Percentiles rank a stretch among this genome's conserved stretches.
Evolutionary conservation across 2,329 filamentous ascomycete species (phyloP).

Genomic region (Rutstroemia sp.): DNA sequence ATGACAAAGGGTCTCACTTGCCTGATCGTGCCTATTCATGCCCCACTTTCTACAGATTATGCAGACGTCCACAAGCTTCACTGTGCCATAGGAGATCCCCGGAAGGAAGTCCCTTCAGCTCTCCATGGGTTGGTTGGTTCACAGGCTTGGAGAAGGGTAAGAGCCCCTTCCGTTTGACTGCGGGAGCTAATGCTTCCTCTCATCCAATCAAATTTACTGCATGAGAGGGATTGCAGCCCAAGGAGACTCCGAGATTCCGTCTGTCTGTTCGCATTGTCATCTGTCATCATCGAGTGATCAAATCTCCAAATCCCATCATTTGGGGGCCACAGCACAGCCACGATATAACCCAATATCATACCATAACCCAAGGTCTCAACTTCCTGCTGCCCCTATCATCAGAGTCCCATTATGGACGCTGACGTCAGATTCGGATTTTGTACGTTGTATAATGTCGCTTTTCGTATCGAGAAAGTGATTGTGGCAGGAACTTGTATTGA

Average conservation of each 20-base stretch:
- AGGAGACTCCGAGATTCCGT: background rate
- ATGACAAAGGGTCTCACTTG: background rate
- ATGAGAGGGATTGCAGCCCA: background rate
- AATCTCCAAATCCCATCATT: background rate
- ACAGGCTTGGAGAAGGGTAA: background rate
- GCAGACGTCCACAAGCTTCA: background rate
- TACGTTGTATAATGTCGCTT: background rate
- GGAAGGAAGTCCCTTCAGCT: background rate
- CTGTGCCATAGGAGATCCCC: background rate
- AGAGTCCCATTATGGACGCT: background rate
- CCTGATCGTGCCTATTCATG: background rate
- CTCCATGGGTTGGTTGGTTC: slow-evolving; percentile 2
- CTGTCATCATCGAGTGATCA: background rate
- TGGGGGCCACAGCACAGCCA: background rate
- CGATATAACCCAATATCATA: background rate
- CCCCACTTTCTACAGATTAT: background rate
- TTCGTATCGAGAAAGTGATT: background rate
- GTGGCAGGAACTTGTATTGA: too few species aligned
- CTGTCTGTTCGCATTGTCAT: background rate
- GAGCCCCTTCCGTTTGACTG: background rate
- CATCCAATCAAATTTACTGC: background rate
- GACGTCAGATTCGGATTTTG: background rate
- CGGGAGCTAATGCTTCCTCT: background rate
- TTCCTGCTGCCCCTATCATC: background rate
- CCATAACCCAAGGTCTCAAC: background rate